Evolutionary conservation across 2,329 filamentous ascomycete genomes (phyloP), one percentile per base, ranked within the genome.

Genomic region (Mollisia scopiformis): DNA sequence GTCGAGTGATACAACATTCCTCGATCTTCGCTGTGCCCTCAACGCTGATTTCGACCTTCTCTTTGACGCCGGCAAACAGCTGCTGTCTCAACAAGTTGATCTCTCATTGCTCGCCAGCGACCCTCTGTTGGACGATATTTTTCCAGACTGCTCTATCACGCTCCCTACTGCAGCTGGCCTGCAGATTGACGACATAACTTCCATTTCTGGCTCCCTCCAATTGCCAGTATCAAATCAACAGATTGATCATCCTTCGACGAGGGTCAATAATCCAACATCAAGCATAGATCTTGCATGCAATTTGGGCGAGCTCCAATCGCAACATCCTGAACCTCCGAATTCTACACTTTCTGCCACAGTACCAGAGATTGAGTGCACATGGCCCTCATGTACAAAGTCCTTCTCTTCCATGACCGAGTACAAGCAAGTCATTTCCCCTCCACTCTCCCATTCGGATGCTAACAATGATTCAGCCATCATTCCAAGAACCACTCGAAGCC

Each of bases 401-500:
- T 47, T 47, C 43, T 3, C 4, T 16, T 27, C 43, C 21, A 47
- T 47, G 43, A 47, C 43, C 16, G 43, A 47, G 11, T 47, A 47
- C 23, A 47, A 47, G 43, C 28, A 27, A 47, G 43, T 13, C 7
- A 21, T 13, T 27, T 11, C 11, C 13, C 23, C 39, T 21, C n/a
- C 14, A 19, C 11, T 13, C 23, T 13, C 10, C 21, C 10, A 19
- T 25, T 14, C 16, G 35, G 6, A 28, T 37, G 13, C 33, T 33
- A 39, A 39, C 19, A 41, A 23, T 10, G 2, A 19, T 21, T 10
- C 37, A 41, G 46, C 30, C 46, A 58, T 23, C 46, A 51, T 27
- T 58, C 11, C 46, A 51, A 51, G 28, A 58, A 14, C 35, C 46
- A 58, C 35, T 39, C 46, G 10, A 23, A 33, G 10, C 31, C 55